A percentile compares a stretch with the other conserved stretches of the same genome.
phyloP scores from a whole-genome alignment of 2,329 filamentous ascomycete genomes.

The Neonectria faginata region DNA sequence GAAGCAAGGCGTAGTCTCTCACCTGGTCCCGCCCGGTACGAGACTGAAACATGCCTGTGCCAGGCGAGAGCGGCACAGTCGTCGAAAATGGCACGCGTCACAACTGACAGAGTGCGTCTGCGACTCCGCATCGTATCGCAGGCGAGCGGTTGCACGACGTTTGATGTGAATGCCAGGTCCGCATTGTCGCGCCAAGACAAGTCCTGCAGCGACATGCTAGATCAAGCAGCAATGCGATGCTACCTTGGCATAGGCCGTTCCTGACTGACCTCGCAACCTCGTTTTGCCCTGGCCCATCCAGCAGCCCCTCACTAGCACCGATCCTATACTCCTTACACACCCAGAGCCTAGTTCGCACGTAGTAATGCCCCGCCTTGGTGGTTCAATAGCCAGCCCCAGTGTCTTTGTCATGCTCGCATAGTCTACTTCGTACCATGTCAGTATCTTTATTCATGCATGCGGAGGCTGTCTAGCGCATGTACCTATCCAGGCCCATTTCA shows the following conservation, averaged over 20 bases:
- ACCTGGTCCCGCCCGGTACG: slow-evolving; percentile 18
- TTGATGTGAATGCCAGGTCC: slow-evolving; percentile 17
- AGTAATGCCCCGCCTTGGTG: slow-evolving; percentile 1
- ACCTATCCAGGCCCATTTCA: slow-evolving; percentile 1
- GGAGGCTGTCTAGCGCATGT: not conserved
- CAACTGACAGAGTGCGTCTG: slow-evolving; percentile 16
- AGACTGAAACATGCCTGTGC: slow-evolving; percentile 27
- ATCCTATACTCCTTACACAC: not conserved
- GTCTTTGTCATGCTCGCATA: slow-evolving; percentile 2
- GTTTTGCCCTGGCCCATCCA: slow-evolving; percentile 12
- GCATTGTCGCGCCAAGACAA: slow-evolving; percentile 15
- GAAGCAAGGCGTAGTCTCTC: slow-evolving; percentile 8
- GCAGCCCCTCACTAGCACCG: not conserved
- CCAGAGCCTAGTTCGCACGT: not conserved
- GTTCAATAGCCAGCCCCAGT: not conserved
- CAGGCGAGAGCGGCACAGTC: slow-evolving; percentile 21
- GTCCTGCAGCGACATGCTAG: slow-evolving; percentile 34
- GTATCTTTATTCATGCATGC: slow-evolving; percentile 14
- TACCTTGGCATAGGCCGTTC: slow-evolving; percentile 40
- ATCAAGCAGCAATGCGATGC: slow-evolving; percentile 44
- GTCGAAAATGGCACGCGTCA: slow-evolving; percentile 19
- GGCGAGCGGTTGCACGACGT: slow-evolving; percentile 19
- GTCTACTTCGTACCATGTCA: not conserved
- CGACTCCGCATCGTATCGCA: slow-evolving; percentile 23
- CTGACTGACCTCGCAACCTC: slow-evolving; percentile 25